These are phyloP conservation scores for Tribonema minus DNA, from an alignment of 108 stramenopile genomes.

Conservation along the genomic window DNA sequence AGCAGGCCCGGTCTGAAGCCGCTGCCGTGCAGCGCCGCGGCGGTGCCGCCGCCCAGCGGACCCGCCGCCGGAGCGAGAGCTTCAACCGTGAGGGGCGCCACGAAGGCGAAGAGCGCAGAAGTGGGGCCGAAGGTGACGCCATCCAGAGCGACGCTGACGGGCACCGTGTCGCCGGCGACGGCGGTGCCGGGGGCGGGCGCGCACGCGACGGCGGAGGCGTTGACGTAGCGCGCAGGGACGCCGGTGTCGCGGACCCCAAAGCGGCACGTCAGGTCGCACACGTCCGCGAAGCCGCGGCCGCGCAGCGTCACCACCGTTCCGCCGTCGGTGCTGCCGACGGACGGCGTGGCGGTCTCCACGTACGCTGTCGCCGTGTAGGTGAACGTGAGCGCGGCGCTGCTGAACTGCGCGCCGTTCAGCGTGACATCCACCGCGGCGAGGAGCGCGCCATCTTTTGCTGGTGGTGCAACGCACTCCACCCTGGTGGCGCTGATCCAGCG, in stretches of 20 bases:
- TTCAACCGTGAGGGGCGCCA: not conserved
- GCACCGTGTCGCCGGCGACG: not conserved
- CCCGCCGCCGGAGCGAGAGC: not conserved
- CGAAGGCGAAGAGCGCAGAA: not conserved
- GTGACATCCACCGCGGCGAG: slow-evolving; percentile 29
- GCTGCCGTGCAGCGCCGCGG: slow-evolving; percentile 1
- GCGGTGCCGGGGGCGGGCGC: too few species aligned
- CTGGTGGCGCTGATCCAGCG: too few species aligned
- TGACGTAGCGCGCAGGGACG: too few species aligned
- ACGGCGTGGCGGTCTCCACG: slow-evolving; percentile 31
- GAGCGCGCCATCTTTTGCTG: too few species aligned
- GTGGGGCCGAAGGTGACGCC: not conserved
- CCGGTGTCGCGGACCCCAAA: slow-evolving; percentile 11
- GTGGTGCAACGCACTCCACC: too few species aligned
- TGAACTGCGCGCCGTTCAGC: slow-evolving; percentile 21
- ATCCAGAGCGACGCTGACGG: not conserved
- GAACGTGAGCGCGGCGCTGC: not conserved
- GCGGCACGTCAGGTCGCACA: slow-evolving; percentile 4
- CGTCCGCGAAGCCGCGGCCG: slow-evolving; percentile 13
- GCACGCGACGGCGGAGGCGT: too few species aligned
- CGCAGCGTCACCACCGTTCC: slow-evolving; percentile 22
- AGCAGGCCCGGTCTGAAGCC: slow-evolving; percentile 4
- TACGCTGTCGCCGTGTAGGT: not conserved
- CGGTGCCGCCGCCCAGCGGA: slow-evolving; percentile 5
- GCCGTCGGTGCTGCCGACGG: not conserved